phyloP scores from a whole-genome alignment of 2,329 filamentous ascomycete genomes.

The Exophiala lecanii-corni region DNA sequence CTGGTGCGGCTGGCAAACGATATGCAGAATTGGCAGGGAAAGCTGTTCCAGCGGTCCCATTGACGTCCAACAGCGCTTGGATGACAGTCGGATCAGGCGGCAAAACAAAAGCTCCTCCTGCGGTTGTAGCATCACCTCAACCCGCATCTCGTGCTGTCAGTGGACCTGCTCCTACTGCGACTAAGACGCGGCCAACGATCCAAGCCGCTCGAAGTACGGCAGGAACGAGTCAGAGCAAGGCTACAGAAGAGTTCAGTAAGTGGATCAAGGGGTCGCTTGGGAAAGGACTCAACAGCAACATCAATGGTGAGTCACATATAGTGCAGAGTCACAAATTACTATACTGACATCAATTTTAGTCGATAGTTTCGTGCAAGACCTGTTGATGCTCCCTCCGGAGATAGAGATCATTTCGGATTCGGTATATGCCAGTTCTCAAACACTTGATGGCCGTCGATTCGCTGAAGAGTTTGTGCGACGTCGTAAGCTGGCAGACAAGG shows the following conservation, averaged over 20 bases:
- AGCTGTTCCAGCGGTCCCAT: constrained; percentile 45
- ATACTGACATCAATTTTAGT: constrained; percentile 46
- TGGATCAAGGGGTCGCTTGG: constrained; percentile 79
- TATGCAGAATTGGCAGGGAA: constrained; percentile 94
- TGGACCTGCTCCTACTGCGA: constrained; percentile 34
- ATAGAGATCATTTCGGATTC: constrained; percentile 80
- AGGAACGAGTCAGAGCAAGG: constrained; percentile 50
- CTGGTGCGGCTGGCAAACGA: constrained; percentile 64
- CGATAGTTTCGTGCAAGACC: constrained; percentile 71
- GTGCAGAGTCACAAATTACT: constrained; percentile 47
- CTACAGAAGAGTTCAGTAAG: constrained; percentile 88
- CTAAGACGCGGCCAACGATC: constrained; percentile 53
- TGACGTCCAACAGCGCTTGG: constrained; percentile 63
- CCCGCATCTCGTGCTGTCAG: constrained; percentile 45
- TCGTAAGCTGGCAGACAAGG: constrained; percentile 89
- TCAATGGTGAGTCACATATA: constrained; percentile 61
- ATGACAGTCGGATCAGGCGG: constrained; percentile 92
- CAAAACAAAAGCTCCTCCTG: constrained; percentile 72
- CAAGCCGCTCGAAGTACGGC: constrained; percentile 44
- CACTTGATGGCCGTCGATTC: constrained; percentile 88
- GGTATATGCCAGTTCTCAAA: constrained; percentile 79
- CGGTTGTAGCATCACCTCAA: constrained; percentile 45
- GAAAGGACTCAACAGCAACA: constrained; percentile 65
- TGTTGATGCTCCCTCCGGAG: constrained; percentile 72
- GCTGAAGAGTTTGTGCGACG: constrained; percentile 91